Base-by-base conservation (phyloP, 2,329 filamentous ascomycete genomes). In the Byssothecium circinans region DNA sequence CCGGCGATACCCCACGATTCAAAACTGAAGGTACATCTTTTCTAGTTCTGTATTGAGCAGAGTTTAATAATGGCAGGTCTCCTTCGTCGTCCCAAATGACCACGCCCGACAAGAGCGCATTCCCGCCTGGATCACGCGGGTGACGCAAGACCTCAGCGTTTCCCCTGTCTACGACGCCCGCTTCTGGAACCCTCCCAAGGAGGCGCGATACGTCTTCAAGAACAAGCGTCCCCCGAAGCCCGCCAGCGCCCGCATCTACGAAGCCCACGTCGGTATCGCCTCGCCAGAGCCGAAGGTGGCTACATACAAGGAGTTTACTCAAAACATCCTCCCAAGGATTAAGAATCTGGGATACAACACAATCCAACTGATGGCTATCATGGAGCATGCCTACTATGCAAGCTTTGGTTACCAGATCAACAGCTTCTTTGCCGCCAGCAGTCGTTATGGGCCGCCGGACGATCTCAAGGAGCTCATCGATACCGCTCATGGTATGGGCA, bases 361-460 rank as follows among this genome's bases (percentile, higher is more conserved):
- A 45, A 97, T 99, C 59, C 94, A 99, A 70, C 80, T 99, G 55
- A 99, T 99, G 94, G 94, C 94, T 37, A 81, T 99, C 67, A 99
- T 99, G 92, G 94, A 99, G 70, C 94, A 99, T 74, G 94, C 94
- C 41, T 99, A 99, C 79, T 99, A 99, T 70, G 94, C 94, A 63
- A 97, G 92, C 67, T 99, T 99, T 64, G 94, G 94, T 38, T 99
- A 99, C 72, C 94, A 99, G 73, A 84, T 99, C 75, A 99, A 97
- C 78, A 96, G 88, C 73, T 99, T 99, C 79, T 99, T 97, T 64
- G 94, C 94, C 22, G 91, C 92, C 11, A 96, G 91, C 73, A 97
- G 92, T 71, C 86, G 94, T 53, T 99, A 96, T 67, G 94, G 94
- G 34, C 82, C 86, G 1, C 94, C 94, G 0, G 94, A 99, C 65